These are phyloP conservation scores for Blastomyces emzantsi DNA, from an alignment of 2,329 filamentous ascomycete species.

Conservation along the genomic window DNA sequence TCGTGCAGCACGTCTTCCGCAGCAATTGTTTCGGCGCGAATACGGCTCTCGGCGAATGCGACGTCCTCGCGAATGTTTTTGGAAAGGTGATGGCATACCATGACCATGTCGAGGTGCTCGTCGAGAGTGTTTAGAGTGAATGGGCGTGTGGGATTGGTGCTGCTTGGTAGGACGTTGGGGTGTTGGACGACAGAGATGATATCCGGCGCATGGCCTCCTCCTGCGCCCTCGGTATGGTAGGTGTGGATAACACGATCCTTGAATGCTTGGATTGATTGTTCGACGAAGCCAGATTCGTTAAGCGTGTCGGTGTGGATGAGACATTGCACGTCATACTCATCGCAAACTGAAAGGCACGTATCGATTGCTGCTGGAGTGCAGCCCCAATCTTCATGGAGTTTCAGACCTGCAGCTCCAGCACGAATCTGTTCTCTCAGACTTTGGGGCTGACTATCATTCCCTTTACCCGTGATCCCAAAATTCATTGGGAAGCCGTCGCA, in stretches of 20 bases:
- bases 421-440: slow-evolving; percentile 70
- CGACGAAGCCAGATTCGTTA: slow-evolving; percentile 96
- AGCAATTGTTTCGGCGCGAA: slow-evolving; percentile 91
- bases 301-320: slow-evolving; percentile 94
- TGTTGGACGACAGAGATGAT: slow-evolving; percentile 92
- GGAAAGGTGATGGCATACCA: slow-evolving; percentile 93
- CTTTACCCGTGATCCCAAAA: slow-evolving; percentile 85
- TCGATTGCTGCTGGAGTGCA: slow-evolving; percentile 87
- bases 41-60: slow-evolving; percentile 87
- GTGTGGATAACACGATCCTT: slow-evolving; percentile 85
- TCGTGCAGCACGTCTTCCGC: slow-evolving; percentile 96
- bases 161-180: slow-evolving; percentile 77
- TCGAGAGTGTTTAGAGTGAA: slow-evolving; percentile 89
- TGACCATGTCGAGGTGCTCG: slow-evolving; percentile 95
- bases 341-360: slow-evolving; percentile 72
- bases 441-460: slow-evolving; percentile 65
- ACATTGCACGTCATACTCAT: slow-evolving; percentile 85
- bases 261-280: slow-evolving; percentile 79
- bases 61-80: slow-evolving; percentile 93
- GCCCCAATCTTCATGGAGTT: slow-evolving; percentile 96
- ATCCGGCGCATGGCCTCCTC: slow-evolving; percentile 88
- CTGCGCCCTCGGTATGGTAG: slow-evolving; percentile 93
- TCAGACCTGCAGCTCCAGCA: slow-evolving; percentile 82
- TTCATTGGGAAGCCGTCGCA: slow-evolving; percentile 76
- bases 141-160: slow-evolving; percentile 85